Evolutionary conservation across 2,329 filamentous ascomycete genomes (phyloP).

Genomic region (Chrysoporthe cubensis): DNA sequence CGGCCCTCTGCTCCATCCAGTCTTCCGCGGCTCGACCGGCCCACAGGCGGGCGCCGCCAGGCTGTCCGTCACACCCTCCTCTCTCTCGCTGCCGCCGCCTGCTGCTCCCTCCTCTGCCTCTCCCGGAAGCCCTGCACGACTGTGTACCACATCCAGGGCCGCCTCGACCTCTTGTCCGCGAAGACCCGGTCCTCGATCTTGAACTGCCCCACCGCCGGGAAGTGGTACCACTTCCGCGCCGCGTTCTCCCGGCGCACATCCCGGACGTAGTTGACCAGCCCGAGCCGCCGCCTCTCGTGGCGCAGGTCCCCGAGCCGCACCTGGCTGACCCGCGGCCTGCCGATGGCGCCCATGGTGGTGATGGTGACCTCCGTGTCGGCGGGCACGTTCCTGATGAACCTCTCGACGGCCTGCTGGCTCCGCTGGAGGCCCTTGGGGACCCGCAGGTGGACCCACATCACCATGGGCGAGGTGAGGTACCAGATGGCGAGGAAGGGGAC

Average conservation of each 20-base stretch:
- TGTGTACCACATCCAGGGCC: slow-evolving; percentile 43
- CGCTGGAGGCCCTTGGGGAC: slow-evolving; percentile 68
- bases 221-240: slow-evolving; percentile 42
- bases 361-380: slow-evolving; percentile 52
- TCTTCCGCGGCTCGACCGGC: background rate
- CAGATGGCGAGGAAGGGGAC: slow-evolving; percentile 68
- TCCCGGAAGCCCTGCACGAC: slow-evolving; percentile 31
- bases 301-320: slow-evolving; percentile 41
- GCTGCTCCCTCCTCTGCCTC: background rate
- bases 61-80: background rate
- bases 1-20: background rate
- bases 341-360: slow-evolving; percentile 60
- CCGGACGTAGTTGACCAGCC: slow-evolving; percentile 45
- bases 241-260: slow-evolving; percentile 37
- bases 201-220: slow-evolving; percentile 43
- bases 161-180: slow-evolving; percentile 32
- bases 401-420: slow-evolving; percentile 59
- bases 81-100: background rate
- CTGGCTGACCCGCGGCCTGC: slow-evolving; percentile 51
- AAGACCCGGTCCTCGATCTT: slow-evolving; percentile 36
- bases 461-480: slow-evolving; percentile 70
- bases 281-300: slow-evolving; percentile 37
- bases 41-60: too few relatives aligned
- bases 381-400: slow-evolving; percentile 54
- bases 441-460: slow-evolving; percentile 71